Evolutionary conservation across 176 grass and related monocot genomes (phyloP), one percentile per base, ranked within the genome.

Genomic region (Tillandsia leiboldiana): DNA sequence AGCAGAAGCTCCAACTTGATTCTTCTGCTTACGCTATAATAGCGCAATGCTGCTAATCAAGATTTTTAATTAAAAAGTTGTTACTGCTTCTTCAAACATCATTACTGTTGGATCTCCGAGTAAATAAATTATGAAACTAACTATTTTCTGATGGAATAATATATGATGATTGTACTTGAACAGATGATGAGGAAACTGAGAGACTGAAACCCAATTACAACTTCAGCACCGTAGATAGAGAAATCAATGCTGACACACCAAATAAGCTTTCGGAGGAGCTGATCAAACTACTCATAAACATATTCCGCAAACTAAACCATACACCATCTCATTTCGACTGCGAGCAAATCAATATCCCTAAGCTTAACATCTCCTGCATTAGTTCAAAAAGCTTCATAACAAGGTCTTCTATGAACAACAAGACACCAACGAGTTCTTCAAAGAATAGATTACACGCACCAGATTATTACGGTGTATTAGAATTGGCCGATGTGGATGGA

Each of bases 211-310:
- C 86, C 4, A 73, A 65, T 0, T 78, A 71, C 18, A 52, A 12
- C 6, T 28, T 68, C 13, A 69, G 9, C 8, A 61, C 57, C 0
- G 17, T 53, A 0, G 64, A 79, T 5, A 63, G 78, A 74, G 85
- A 83, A 58, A 70, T 67, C 61, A 74, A 81, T 66, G 12, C 67
- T n/a, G 50, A 28, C 51, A 59, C 75, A 50, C 71, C 89, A 66
- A 97, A 87, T 74, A 92, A 87, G 69, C 66, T 97, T 9, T 87
- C 94, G 0, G 89, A 97, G 74, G 84, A 92, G 24, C 72, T 97
- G 50, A 24, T 92, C 75, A 75, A 56, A 51, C 71, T 87, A 47
- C 70, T 78, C 50, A 75, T 97, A 56, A 72, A 65, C 71, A 90
- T 92, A 53, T 97, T 92, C 65, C 94, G 90, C 68, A 92, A 81